A percentile compares a stretch with the other conserved stretches of the same genome.
Evolutionary conservation across 306 rosid genomes (phyloP).

Genomic region (Carpinus viminea): DNA sequence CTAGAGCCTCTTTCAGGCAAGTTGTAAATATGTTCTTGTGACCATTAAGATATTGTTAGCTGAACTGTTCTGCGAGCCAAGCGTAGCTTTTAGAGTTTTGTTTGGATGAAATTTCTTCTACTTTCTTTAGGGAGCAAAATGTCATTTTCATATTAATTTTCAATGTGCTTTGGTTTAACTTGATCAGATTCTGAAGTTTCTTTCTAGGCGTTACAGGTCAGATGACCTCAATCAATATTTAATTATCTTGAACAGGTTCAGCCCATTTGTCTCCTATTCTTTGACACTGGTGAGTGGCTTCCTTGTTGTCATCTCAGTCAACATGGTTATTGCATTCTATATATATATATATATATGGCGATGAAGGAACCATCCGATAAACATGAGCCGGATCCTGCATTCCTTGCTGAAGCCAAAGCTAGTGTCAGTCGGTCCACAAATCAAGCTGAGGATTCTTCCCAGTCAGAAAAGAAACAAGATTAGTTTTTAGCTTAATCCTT

Average conservation of each 20-base stretch:
- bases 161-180: neutral
- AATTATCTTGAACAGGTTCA: slow-evolving; percentile 47
- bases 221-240: neutral
- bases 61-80: neutral
- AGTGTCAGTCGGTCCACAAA: slow-evolving; percentile 49
- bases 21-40: no score
- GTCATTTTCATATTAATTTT: slow-evolving; percentile 8
- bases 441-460: slow-evolving; percentile 44
- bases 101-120: neutral
- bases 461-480: slow-evolving; percentile 62
- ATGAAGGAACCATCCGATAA: slow-evolving; percentile 79
- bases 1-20: no score
- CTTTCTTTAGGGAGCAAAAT: neutral
- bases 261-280: slow-evolving; percentile 58
- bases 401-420: slow-evolving; percentile 84
- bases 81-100: no score
- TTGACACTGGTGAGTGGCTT: slow-evolving; percentile 80
- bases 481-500: slow-evolving; percentile 30
- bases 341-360: slow-evolving; percentile 83
- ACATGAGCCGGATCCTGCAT: slow-evolving; percentile 80
- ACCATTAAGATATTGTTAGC: no score
- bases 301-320: slow-evolving; percentile 85
- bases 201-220: neutral
- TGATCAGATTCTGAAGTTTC: slow-evolving; percentile 2
- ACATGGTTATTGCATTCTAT: slow-evolving; percentile 75